Evolutionary conservation across 306 rosid genomes (phyloP), one percentile per base, ranked within the genome.

Genomic region (Amphicarpaea edgeworthii): DNA sequence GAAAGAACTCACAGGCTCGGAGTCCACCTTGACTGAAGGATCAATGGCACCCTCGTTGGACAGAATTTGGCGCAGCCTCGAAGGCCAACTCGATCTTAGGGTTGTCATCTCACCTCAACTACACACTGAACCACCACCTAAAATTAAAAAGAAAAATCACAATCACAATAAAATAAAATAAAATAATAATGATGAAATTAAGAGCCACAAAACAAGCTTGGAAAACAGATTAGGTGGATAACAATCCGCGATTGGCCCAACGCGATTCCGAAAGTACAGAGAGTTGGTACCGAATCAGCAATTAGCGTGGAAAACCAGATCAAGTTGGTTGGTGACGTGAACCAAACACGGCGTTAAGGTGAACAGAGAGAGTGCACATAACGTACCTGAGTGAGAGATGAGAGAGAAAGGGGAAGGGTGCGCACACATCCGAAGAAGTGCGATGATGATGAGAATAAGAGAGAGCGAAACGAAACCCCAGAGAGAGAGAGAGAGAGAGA

Each of bases 41-140:
- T 96, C 99, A 49, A 87, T 83, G 67, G 88, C 86, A 58, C 97
- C 93, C 77, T 96, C 99, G 77, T 80, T 89, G 4, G 97, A 89
- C 20, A 96, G 84, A 72, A 96, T 91, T 70, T 92, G 97, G 70
- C 99, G 93, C 80, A 96, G 83, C 96, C 99, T 84, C 72, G 98
- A 93, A 21, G 99, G 98, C 93, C 91, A 91, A 86, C 88, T 93
- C 75, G 99, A 91, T 88, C 97, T 83, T 69, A 84, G 84, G 77
- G 98, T 80, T 75, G 93, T 73, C 99, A 96, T 96, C 87, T 82
- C 89, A 85, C 91, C 91, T 71, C 94, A 83, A 81, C 91, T 77
- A 84, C 75, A 86, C 87, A 82, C 85, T 55, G 79, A 75, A 86
- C 91, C 80, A 85, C 89, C 85, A 76, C 81, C 84, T 77, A 53